Conservation (phyloP, 2,329 filamentous ascomycete species). For the Blastomyces silverae region DNA sequence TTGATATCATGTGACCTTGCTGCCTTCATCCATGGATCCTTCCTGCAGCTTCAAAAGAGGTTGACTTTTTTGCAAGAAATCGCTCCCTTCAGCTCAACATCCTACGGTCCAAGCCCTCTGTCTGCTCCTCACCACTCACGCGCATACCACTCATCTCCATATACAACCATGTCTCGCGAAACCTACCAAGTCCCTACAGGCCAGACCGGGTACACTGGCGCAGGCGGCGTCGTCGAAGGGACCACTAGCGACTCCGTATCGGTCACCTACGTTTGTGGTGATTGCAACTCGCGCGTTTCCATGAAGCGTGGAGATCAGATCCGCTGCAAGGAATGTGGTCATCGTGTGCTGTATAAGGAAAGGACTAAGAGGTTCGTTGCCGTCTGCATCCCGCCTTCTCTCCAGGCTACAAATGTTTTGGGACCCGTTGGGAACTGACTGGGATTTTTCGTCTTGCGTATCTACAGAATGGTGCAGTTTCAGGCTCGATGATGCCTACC, state of each 20-base stretch:
- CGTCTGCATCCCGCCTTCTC: conserved; percentile 8
- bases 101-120: not conserved
- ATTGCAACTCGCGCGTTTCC: conserved; percentile 71
- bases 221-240: conserved; percentile 37
- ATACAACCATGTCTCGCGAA: conserved; percentile 59
- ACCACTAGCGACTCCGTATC: conserved; percentile 46
- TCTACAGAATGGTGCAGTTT: conserved; percentile 88
- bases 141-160: conserved; percentile 2
- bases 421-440: not conserved
- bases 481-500: conserved; percentile 65
- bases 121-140: not conserved
- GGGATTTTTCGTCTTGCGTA: not conserved
- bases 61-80: not conserved
- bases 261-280: conserved; percentile 70
- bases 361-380: conserved; percentile 82
- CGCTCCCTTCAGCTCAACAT: not conserved
- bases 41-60: not conserved
- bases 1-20: not conserved
- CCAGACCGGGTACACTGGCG: conserved; percentile 38
- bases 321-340: conserved; percentile 85
- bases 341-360: conserved; percentile 95
- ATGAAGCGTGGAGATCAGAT: conserved; percentile 74
- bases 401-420: conserved; percentile 4
- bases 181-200: conserved; percentile 63
- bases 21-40: not conserved